Conservation (phyloP, 2,329 filamentous ascomycete species). For the Cladophialophora chaetospira region DNA sequence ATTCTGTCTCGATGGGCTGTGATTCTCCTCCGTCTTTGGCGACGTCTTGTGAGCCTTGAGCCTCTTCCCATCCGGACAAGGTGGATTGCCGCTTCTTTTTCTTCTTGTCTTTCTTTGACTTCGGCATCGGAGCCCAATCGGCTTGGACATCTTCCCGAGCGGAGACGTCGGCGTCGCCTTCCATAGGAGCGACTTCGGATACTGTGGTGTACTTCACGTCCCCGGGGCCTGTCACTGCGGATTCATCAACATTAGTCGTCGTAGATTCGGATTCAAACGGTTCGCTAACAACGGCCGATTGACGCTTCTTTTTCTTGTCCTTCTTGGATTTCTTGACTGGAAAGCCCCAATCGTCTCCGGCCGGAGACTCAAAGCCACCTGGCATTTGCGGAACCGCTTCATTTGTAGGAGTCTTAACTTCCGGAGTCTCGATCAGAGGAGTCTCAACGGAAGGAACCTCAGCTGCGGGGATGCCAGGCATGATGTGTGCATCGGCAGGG, state of each 20-base stretch:
- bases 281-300: background rate
- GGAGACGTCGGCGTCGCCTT: background rate
- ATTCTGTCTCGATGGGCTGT: background rate
- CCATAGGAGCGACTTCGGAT: background rate
- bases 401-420: constrained; percentile 5
- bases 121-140: constrained; percentile 30
- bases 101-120: constrained; percentile 33
- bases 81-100: constrained; percentile 20
- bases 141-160: background rate
- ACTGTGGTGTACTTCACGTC: no score
- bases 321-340: constrained; percentile 29
- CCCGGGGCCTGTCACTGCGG: no score
- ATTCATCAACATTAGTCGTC: no score
- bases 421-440: constrained; percentile 3
- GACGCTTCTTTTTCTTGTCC: constrained; percentile 29
- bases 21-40: background rate
- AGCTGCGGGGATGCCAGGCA: background rate
- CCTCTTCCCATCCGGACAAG: background rate
- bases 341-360: constrained; percentile 20
- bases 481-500: no score
- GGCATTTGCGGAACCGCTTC: background rate
- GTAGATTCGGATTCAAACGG: background rate
- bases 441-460: background rate
- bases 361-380: background rate
- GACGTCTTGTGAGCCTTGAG: background rate